Conservation (phyloP, 768 basidiomycete species). For the Mycena belliarum region DNA sequence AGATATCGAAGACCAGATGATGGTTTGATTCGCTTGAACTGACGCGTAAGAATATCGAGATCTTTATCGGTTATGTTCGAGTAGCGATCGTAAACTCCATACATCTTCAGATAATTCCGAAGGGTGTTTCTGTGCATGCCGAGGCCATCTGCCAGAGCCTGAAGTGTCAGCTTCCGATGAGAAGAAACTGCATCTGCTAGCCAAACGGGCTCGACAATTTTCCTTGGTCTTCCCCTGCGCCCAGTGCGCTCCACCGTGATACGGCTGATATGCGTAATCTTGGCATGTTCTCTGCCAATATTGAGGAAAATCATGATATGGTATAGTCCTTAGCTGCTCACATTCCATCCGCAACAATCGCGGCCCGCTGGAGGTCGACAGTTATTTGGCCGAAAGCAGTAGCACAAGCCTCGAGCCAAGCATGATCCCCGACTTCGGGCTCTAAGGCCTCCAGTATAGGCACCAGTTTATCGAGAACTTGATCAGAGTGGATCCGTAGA, state of each 20-base stretch:
- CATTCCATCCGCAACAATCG: neutral
- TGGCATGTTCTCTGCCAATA: neutral
- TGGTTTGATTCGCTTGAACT: conserved; percentile 23
- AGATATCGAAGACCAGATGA: conserved; percentile 28
- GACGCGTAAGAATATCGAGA: conserved; percentile 17
- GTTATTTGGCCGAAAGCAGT: neutral
- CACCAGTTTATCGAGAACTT: neutral
- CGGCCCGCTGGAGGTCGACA: neutral
- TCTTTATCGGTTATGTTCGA: conserved; percentile 22
- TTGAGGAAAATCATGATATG: neutral
- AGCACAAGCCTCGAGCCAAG: conserved; percentile 3
- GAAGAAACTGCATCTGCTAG: conserved; percentile 16
- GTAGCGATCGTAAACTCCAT: conserved; percentile 16
- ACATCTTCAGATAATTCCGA: conserved; percentile 13
- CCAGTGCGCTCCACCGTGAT: neutral
- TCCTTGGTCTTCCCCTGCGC: conserved; percentile 14
- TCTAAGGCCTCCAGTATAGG: conserved; percentile 13
- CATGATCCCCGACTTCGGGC: conserved; percentile 1
- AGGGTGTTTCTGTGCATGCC: conserved; percentile 25
- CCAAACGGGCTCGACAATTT: conserved; percentile 16
- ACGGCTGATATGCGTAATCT: neutral
- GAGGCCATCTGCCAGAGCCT: conserved; percentile 13
- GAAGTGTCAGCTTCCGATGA: conserved; percentile 15
- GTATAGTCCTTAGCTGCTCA: neutral
- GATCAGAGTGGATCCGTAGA: conserved; percentile 12